phyloP scores from a whole-genome alignment of 169 alveolate species.

The Eimeria falciformis region DNA sequence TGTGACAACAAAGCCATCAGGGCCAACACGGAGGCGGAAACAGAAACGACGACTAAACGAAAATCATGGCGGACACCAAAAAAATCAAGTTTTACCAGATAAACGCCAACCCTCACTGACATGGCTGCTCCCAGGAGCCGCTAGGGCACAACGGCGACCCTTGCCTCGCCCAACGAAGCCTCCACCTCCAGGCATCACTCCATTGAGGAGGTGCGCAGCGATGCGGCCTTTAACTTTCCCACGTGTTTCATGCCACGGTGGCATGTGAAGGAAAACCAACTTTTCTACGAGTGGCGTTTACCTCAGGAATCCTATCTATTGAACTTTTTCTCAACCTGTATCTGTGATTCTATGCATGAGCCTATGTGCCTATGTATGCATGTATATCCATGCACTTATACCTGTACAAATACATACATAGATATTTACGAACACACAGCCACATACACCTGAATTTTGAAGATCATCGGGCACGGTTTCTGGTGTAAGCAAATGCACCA shows the following conservation, averaged over 20 bases:
- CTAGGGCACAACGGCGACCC: conserved; percentile 62
- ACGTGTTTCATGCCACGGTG: too few species aligned
- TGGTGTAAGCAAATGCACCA: neutral
- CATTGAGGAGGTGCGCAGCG: conserved; percentile 31
- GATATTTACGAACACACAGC: neutral
- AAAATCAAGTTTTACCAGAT: too few species aligned
- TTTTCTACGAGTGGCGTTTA: neutral
- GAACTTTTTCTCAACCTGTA: too few species aligned
- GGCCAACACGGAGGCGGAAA: conserved; percentile 39
- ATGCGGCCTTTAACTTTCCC: too few species aligned
- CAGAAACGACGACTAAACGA: conserved; percentile 5
- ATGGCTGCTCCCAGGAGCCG: conserved; percentile 73
- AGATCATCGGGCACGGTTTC: neutral
- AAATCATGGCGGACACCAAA: neutral
- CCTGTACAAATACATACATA: neutral
- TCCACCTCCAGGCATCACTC: conserved; percentile 68
- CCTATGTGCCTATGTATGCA: too few species aligned
- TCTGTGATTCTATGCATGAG: too few species aligned
- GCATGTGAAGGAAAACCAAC: too few species aligned
- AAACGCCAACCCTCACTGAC: conserved; percentile 52
- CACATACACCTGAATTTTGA: neutral
- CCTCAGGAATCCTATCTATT: too few species aligned
- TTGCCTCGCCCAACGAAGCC: conserved; percentile 69
- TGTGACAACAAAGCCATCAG: neutral
- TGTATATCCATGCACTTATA: too few species aligned